phyloP scores from a whole-genome alignment of 164 flowering plant genomes.

The Tetrastigma voinierianum region DNA sequence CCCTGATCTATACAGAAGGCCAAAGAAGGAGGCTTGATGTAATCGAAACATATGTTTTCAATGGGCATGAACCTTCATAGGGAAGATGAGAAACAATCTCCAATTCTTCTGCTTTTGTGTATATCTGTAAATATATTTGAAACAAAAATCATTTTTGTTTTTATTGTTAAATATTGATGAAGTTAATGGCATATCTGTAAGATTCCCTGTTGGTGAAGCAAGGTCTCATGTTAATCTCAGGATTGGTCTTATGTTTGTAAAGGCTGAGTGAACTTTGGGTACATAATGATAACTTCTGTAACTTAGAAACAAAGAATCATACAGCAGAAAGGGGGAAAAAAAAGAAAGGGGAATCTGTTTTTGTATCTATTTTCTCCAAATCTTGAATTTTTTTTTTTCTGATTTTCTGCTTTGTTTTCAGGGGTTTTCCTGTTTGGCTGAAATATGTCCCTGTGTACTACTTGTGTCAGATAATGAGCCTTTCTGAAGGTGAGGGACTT shows the following conservation, averaged over 20 bases:
- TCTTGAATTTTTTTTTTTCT: neutral
- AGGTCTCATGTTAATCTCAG: slow-evolving; percentile 87
- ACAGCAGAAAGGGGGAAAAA: no score
- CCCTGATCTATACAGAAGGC: slow-evolving; percentile 96
- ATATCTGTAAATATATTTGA: neutral
- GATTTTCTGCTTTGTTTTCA: slow-evolving; percentile 28
- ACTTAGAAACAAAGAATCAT: no score
- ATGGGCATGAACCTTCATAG: slow-evolving; percentile 88
- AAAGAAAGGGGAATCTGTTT: neutral
- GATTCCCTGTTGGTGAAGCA: slow-evolving; percentile 71
- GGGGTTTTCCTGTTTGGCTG: slow-evolving; percentile 99
- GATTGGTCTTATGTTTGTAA: slow-evolving; percentile 97
- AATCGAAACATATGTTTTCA: slow-evolving; percentile 91
- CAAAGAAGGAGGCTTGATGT: slow-evolving; percentile 96
- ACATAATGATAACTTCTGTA: slow-evolving; percentile 17
- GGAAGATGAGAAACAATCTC: slow-evolving; percentile 34
- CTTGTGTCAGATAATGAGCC: slow-evolving; percentile 94
- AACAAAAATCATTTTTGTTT: slow-evolving; percentile 4
- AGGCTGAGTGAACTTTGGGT: slow-evolving; percentile 99
- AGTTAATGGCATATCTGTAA: slow-evolving; percentile 89
- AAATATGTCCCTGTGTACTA: slow-evolving; percentile 85
- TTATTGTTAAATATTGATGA: slow-evolving; percentile 58
- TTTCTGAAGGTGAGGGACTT: slow-evolving; percentile 70
- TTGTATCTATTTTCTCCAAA: neutral
- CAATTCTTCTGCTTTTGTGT: neutral